A percentile compares a stretch with the other conserved stretches of the same genome.
Evolutionary conservation across 768 basidiomycete genomes (phyloP).

Genomic region (Polyporus arcularius): DNA sequence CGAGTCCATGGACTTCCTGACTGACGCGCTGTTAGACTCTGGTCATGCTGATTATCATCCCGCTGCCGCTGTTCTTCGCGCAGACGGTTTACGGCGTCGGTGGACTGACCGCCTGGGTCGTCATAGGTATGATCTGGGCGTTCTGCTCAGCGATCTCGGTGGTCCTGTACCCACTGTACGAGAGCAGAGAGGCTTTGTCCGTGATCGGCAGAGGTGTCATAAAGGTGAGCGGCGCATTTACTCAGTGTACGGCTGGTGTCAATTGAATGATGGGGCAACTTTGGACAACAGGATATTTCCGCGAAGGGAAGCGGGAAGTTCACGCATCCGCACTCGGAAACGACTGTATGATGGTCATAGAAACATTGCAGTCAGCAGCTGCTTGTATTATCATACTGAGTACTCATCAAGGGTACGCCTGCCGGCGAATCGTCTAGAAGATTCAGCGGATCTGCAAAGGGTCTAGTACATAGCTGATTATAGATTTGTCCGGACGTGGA

Average conservation of each 20-base stretch:
- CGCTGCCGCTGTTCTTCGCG: slow-evolving; percentile 85
- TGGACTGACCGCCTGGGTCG: slow-evolving; percentile 79
- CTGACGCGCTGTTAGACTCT: slow-evolving; percentile 42
- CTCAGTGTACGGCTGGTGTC: neutral
- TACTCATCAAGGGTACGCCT: too few relatives aligned
- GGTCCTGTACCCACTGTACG: slow-evolving; percentile 85
- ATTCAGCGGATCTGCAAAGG: too few relatives aligned
- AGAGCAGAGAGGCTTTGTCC: slow-evolving; percentile 68
- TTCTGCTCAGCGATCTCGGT: slow-evolving; percentile 76
- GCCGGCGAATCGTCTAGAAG: too few relatives aligned
- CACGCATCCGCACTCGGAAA: slow-evolving; percentile 7
- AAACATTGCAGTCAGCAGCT: too few relatives aligned
- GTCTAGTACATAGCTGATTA: too few relatives aligned
- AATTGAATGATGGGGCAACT: neutral
- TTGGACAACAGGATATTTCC: slow-evolving; percentile 40
- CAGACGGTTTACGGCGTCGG: slow-evolving; percentile 64
- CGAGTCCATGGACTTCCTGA: neutral
- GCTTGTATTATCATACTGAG: too few relatives aligned
- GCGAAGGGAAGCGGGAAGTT: slow-evolving; percentile 43
- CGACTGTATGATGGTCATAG: neutral
- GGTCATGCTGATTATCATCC: slow-evolving; percentile 72
- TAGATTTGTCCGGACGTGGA: too few relatives aligned
- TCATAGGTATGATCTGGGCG: slow-evolving; percentile 81
- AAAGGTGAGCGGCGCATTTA: slow-evolving; percentile 46
- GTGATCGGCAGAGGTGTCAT: slow-evolving; percentile 62